Conservation (phyloP, 768 basidiomycete genomes). For the Rubroboletus pulcherrimus region DNA sequence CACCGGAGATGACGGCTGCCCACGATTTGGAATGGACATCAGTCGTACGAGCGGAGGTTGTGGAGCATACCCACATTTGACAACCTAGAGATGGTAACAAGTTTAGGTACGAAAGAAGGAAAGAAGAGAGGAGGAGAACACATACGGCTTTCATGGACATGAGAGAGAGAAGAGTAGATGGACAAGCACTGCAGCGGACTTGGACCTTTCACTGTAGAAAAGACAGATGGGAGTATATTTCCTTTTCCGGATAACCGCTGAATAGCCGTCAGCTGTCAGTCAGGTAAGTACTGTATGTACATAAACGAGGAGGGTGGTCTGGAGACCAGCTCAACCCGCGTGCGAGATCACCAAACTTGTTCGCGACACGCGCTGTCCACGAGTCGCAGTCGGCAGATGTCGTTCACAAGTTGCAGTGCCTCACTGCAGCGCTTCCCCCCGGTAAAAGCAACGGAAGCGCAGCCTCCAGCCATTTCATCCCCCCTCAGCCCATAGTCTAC, state of each 20-base stretch:
- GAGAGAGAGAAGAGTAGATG: not conserved
- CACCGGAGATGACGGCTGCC: conserved; percentile 85
- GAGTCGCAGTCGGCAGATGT: conserved; percentile 8
- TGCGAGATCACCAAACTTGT: not conserved
- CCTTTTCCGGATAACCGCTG: not conserved
- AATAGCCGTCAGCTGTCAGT: no score
- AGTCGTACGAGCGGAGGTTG: conserved; percentile 6
- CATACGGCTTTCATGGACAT: conserved; percentile 81
- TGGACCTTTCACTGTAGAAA: no score
- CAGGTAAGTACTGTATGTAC: no score
- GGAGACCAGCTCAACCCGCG: not conserved
- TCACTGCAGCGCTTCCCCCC: conserved; percentile 1
- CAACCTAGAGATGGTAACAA: conserved; percentile 37
- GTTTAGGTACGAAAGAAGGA: not conserved
- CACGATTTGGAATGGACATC: conserved; percentile 9
- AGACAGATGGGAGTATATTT: not conserved
- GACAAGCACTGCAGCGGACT: no score
- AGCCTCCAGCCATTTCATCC: not conserved
- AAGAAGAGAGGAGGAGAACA: conserved; percentile 4
- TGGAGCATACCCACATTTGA: conserved; percentile 48
- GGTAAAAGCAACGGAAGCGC: conserved; percentile 10
- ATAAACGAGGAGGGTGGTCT: no score
- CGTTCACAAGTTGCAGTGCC: conserved; percentile 10
- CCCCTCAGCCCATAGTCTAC: conserved; percentile 4
- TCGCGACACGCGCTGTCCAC: conserved; percentile 18